These are phyloP conservation scores for Bathelium albidoporum DNA, from an alignment of 495 filamentous ascomycete genomes.

Conservation along the genomic window DNA sequence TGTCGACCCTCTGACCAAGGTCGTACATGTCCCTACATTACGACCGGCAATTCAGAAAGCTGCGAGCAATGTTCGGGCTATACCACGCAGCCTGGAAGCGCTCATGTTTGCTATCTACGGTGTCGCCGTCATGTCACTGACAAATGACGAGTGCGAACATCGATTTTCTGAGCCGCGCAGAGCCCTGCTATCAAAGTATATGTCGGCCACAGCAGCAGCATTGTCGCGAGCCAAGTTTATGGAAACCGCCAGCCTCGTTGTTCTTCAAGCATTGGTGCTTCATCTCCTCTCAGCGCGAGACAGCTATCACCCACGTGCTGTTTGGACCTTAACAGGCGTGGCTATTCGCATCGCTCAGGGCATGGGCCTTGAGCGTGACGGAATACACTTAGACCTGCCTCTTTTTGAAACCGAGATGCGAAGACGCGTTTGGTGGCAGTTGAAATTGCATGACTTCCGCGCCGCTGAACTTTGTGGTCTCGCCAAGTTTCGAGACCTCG, in stretches of 20 bases:
- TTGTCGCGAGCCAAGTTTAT: slow-evolving; percentile 14
- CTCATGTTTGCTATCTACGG: slow-evolving; percentile 29
- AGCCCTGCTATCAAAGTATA: slow-evolving; percentile 5
- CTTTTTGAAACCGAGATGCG: slow-evolving; percentile 11
- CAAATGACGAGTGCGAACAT: slow-evolving; percentile 11
- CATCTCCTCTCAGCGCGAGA: slow-evolving; percentile 7
- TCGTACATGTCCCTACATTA: slow-evolving; percentile 42
- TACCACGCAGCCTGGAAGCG: slow-evolving; percentile 44
- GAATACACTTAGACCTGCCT: neutral
- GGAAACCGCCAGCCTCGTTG: slow-evolving; percentile 5
- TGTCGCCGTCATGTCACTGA: slow-evolving; percentile 7
- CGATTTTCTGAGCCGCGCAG: neutral
- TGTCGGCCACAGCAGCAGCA: slow-evolving; percentile 10
- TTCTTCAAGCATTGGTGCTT: slow-evolving; percentile 14
- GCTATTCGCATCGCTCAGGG: slow-evolving; percentile 7
- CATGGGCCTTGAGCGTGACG: slow-evolving; percentile 7
- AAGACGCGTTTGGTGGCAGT: slow-evolving; percentile 9
- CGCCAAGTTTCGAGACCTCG: slow-evolving; percentile 5
- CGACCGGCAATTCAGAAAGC: slow-evolving; percentile 28
- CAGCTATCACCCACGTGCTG: neutral
- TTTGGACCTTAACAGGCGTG: slow-evolving; percentile 14
- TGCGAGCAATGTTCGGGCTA: slow-evolving; percentile 21
- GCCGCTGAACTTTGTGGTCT: slow-evolving; percentile 4
- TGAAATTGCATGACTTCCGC: slow-evolving; percentile 6
- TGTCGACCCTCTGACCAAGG: slow-evolving; percentile 59